phyloP scores from a whole-genome alignment of 83 land plant genomes.

The Diphasiastrum complanatum region DNA sequence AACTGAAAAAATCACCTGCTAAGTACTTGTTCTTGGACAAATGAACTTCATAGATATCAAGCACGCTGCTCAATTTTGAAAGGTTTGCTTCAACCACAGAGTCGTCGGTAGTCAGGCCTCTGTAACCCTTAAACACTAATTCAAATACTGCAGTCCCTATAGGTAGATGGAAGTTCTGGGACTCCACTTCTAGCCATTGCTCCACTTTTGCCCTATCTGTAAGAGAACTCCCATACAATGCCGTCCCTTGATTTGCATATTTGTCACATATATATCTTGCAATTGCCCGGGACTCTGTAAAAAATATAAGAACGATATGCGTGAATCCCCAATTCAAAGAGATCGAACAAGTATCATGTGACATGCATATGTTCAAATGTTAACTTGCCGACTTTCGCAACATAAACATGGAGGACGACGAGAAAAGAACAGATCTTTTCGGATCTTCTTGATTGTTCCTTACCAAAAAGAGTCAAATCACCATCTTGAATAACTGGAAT shows the following conservation, averaged over 20 bases:
- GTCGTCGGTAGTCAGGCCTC: constrained; percentile 9
- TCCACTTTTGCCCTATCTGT: constrained; percentile 34
- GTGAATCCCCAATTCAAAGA: neutral
- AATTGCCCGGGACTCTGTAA: constrained; percentile 25
- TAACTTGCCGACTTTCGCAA: neutral
- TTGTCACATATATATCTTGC: constrained; percentile 33
- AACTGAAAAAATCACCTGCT: constrained; percentile 19
- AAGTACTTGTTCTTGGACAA: constrained; percentile 11
- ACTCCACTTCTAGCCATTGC: constrained; percentile 49
- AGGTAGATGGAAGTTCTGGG: constrained; percentile 32
- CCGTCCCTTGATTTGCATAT: constrained; percentile 24
- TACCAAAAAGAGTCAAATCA: constrained; percentile 13
- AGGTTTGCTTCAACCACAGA: constrained; percentile 8
- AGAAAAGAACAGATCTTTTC: neutral
- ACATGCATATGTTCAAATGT: neutral
- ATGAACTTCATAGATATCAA: constrained; percentile 18
- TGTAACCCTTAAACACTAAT: neutral
- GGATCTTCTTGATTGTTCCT: neutral
- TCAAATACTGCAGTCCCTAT: constrained; percentile 13
- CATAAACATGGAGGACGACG: neutral
- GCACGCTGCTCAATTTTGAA: constrained; percentile 13
- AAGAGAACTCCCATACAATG: constrained; percentile 34
- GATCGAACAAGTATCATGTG: neutral
- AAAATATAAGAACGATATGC: neutral
- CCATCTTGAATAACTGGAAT: constrained; percentile 19